Evolutionary conservation across 257 asterid genomes (phyloP), one percentile per base, ranked within the genome.

Genomic region (Ilex aquifolium): DNA sequence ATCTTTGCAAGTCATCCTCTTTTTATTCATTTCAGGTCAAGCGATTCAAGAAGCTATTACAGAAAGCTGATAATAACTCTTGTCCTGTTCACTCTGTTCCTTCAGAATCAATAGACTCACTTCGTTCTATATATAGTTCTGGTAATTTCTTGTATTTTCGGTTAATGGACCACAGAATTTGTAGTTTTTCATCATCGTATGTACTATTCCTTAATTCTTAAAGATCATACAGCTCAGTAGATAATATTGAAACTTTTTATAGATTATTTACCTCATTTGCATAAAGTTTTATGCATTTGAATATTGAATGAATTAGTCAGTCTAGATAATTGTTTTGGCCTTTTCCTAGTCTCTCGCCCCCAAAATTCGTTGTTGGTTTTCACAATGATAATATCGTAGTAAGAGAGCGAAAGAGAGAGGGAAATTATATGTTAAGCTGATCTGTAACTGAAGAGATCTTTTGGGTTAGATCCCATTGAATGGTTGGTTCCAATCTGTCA

Each of bases 1-100:
- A 21, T 1, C 1, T 21, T 21, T 21, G 27, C 36, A 58, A 31
- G 48, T 72, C 42, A 64, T 48, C 30, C 42, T 39, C 17, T 31
- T 62, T 68, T 31, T 60, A 51, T 11, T 60, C 67, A 53, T 72
- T n/a, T 68, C 86, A 90, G 96, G 82, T 85, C 30, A 78, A 69
- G 71, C 68, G 71, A 67, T 87, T 90, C 80, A 83, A 80, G 68
- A 84, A 50, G 74, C 71, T 90, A 53, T 68, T 85, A 62, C 86
- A 71, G 63, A 90, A 90, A 76, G 97, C 87, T 30, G 93, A 63
- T 62, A 73, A 65, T 30, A 74, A 83, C 40, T 78, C 93, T 27
- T 90, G 97, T 74, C 80, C 95, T 2, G 56, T 65, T 58, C 75
- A 79, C 76, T 62, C 85, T 32, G 71, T 85, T 62, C 76, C 87